Evolutionary conservation across 2,329 filamentous ascomycete genomes (phyloP).

Genomic region (Microsporum canis): DNA sequence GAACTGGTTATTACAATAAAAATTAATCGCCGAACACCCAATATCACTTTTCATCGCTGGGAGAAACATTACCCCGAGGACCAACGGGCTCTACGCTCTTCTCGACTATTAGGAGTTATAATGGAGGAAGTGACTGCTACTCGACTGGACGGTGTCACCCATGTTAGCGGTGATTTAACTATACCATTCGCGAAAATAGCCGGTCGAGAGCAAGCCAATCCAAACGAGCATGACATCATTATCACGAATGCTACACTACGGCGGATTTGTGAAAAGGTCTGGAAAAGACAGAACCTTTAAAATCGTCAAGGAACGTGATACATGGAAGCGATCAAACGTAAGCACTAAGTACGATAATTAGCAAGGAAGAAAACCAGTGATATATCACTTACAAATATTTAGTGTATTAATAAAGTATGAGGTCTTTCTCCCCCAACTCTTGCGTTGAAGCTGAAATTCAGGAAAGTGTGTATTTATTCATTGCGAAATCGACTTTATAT

Average conservation of each 20-base stretch:
- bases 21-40: not conserved
- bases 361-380: too few species aligned
- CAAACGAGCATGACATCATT: not conserved
- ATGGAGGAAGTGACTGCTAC: not conserved
- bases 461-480: too few species aligned
- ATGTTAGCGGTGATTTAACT: not conserved
- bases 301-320: not conserved
- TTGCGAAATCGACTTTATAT: too few species aligned
- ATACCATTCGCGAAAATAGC: not conserved
- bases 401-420: too few species aligned
- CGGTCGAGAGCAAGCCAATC: not conserved
- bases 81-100: not conserved
- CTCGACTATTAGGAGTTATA: not conserved
- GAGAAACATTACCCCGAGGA: not conserved
- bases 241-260: not conserved
- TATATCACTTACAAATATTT: too few species aligned
- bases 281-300: not conserved
- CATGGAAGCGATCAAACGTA: too few species aligned
- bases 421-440: too few species aligned
- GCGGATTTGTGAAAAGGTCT: not conserved
- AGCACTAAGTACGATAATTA: too few species aligned
- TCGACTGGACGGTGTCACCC: not conserved
- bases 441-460: too few species aligned
- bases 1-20: slow-evolving; percentile 7
- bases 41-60: not conserved